phyloP scores from a whole-genome alignment of 2,329 filamentous ascomycete genomes.

The Trichoderma gracile region DNA sequence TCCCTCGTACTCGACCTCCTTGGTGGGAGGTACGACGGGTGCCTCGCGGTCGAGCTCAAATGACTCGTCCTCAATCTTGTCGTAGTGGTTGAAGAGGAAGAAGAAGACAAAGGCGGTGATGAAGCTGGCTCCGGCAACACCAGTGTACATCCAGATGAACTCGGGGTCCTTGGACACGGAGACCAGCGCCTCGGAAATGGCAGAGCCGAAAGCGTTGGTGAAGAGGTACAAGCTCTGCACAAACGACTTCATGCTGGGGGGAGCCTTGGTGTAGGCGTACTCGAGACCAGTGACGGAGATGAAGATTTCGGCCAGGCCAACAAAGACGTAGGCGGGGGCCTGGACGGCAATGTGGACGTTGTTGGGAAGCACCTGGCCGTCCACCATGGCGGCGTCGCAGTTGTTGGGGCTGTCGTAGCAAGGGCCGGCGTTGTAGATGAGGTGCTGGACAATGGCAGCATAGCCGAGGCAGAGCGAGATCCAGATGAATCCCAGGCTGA shows the following conservation, averaged over 20 bases:
- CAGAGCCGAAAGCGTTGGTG: constrained; percentile 59
- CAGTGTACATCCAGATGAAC: constrained; percentile 66
- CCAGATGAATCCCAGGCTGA: constrained; percentile 63
- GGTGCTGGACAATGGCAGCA: constrained; percentile 59
- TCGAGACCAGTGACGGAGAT: constrained; percentile 69
- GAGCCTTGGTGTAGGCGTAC: constrained; percentile 73
- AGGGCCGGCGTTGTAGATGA: constrained; percentile 57
- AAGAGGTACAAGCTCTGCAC: constrained; percentile 60
- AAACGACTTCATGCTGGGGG: constrained; percentile 66
- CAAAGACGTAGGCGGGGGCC: constrained; percentile 57
- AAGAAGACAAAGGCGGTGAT: constrained; percentile 56
- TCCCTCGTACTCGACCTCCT: constrained; percentile 20
- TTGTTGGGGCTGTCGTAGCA: constrained; percentile 50
- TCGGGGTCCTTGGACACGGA: constrained; percentile 63
- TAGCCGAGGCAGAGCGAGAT: constrained; percentile 57
- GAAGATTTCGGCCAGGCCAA: constrained; percentile 62
- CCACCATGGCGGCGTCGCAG: constrained; percentile 40
- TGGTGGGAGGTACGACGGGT: constrained; percentile 4
- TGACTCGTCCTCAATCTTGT: constrained; percentile 42
- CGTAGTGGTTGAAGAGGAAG: constrained; percentile 42
- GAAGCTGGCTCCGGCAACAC: constrained; percentile 53
- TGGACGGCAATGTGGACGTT: constrained; percentile 57
- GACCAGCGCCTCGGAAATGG: constrained; percentile 61
- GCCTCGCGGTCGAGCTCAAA: constrained; percentile 42
- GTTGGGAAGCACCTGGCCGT: constrained; percentile 40